Base-by-base conservation (phyloP, 2,329 filamentous ascomycete species). In the Leptographium radiaticola region DNA sequence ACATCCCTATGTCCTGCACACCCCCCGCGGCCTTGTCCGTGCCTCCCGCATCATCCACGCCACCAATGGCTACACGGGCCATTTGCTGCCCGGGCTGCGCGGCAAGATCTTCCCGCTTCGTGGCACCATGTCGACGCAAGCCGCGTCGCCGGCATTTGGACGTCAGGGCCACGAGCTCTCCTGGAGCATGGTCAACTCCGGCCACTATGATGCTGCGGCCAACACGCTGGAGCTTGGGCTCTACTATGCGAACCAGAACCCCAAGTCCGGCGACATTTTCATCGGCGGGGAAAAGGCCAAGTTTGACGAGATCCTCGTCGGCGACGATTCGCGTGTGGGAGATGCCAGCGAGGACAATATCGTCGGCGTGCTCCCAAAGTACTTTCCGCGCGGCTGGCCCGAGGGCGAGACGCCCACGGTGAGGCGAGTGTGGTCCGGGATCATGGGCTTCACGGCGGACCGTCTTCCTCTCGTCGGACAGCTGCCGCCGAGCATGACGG, bases 1-100 rank as follows among this genome's bases (percentile, higher is more conserved):
- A n/a, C n/a, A n/a, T n/a, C n/a, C 70, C 65, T 77, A 75, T 59
- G 61, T 64, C 1, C 59, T 81, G 6, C 58, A 66, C 6, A 81
- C 78, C 1, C 52, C 59, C 0, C 66, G 72, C 8, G 77, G 76
- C 2, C 58, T 44, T 0, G 67, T 81, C 38, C 62, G 60, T 4
- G 68, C 76, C 9, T 65, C 67, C 0, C 72, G 81, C 52, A 66
- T 84, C 1, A 68, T 83, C 2, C 76, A 83, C 57, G 75, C 76
- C 9, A 83, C 77, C 1, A 82, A 83, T 57, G 76, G 68, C 6
- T 75, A 75, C 57, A 69, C 74, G 0, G 63, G 71, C 0, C 71
- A 78, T 51, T 70, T 82, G 1, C 60, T 81, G 3, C 76, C 78
- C 0, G 70, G 67, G 0, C 65, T 81, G 1, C 66, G 69, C 4